Conservation (phyloP, 768 basidiomycete species). For the Lactifluus pinguis region DNA sequence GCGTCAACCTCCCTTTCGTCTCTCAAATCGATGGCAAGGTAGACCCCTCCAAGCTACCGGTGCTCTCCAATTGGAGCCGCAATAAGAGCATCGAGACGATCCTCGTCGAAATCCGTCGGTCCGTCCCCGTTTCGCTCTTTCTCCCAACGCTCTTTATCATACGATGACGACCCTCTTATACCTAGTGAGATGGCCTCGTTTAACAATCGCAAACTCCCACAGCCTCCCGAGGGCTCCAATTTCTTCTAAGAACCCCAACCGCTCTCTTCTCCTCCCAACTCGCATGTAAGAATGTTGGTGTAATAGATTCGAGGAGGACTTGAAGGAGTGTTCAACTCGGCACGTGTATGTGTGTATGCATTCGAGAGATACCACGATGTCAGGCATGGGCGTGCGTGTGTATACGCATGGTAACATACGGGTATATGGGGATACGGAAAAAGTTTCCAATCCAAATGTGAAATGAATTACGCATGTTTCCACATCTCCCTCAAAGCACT, state of each 20-base stretch:
- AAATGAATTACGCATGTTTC: slow-evolving; percentile 5
- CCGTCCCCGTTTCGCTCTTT: slow-evolving; percentile 21
- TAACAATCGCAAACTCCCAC: slow-evolving; percentile 87
- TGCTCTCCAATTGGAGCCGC: slow-evolving; percentile 68
- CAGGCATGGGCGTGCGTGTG: background rate
- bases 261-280: background rate
- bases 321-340: background rate
- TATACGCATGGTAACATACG: background rate
- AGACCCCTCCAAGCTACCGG: slow-evolving; percentile 58
- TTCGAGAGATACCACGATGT: background rate
- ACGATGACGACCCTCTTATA: background rate
- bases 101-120: slow-evolving; percentile 91
- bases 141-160: background rate
- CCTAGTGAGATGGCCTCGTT: slow-evolving; percentile 89
- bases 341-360: background rate
- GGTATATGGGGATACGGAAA: background rate
- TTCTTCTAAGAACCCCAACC: slow-evolving; percentile 43
- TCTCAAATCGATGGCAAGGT: slow-evolving; percentile 66
- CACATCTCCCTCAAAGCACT: background rate
- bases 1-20: slow-evolving; percentile 93
- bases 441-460: background rate
- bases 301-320: slow-evolving; percentile 8
- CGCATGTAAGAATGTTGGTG: background rate
- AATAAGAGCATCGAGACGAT: slow-evolving; percentile 78
- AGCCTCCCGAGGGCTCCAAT: slow-evolving; percentile 81